These are phyloP conservation scores for Lanmaoa pseudosensibilis DNA, from an alignment of 768 basidiomycete genomes.

Conservation along the genomic window DNA sequence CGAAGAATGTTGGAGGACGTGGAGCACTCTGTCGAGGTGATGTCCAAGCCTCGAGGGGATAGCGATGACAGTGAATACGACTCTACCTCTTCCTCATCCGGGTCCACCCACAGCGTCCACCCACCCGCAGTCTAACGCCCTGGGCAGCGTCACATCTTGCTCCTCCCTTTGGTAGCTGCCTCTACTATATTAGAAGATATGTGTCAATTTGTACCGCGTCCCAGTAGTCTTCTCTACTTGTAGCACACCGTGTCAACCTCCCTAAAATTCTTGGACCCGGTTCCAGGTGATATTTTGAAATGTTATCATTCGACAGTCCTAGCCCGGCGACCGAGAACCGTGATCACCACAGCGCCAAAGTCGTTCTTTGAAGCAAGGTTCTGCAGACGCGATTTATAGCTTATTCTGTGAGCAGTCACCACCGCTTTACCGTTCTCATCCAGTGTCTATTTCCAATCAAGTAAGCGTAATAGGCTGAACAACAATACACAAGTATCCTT, in stretches of 20 bases:
- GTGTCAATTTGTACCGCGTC: not conserved
- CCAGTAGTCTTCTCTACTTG: not conserved
- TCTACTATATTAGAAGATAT: not conserved
- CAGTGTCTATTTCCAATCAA: constrained; percentile 31
- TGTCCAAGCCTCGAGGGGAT: constrained; percentile 8
- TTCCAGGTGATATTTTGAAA: too few species aligned
- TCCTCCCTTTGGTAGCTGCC: too few species aligned
- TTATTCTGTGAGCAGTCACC: not conserved
- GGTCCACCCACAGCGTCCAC: not conserved
- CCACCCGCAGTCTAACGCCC: not conserved
- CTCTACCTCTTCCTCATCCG: constrained; percentile 1
- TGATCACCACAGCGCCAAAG: not conserved
- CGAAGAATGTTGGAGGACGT: constrained; percentile 26
- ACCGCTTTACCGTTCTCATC: not conserved
- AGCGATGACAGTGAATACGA: not conserved
- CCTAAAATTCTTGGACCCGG: too few species aligned
- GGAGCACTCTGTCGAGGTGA: constrained; percentile 11
- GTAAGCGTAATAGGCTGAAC: constrained; percentile 26
- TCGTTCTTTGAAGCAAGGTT: not conserved
- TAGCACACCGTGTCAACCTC: not conserved
- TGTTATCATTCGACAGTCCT: too few species aligned
- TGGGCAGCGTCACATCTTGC: too few species aligned
- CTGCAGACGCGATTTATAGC: not conserved
- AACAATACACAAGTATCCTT: constrained; percentile 23
- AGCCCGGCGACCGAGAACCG: too few species aligned